Evolutionary conservation across 208 protist species (phyloP).

Genomic region (Endotrypanum monterogeii): DNA sequence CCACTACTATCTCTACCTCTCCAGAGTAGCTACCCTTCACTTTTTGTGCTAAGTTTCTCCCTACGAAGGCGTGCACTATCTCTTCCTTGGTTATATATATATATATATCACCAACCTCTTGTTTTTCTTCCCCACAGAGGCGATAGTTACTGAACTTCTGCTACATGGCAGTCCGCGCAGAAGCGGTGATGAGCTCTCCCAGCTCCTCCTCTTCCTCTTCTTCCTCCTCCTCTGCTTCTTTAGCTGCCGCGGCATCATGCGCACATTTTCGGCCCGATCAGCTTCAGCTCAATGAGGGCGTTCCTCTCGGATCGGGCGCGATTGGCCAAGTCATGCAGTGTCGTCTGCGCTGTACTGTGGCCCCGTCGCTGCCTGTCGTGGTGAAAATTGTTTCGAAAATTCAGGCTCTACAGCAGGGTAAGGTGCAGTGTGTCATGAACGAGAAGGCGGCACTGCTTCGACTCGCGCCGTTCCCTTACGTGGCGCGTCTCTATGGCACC

Average conservation of each 20-base stretch:
- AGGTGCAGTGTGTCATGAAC: conserved; percentile 77
- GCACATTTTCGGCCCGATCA: conserved; percentile 62
- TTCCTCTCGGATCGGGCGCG: conserved; percentile 79
- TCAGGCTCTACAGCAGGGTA: conserved; percentile 85
- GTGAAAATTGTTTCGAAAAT: conserved; percentile 91
- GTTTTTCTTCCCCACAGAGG: no score
- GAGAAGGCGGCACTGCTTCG: conserved; percentile 80
- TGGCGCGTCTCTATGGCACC: conserved; percentile 87
- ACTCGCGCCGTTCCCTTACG: conserved; percentile 74
- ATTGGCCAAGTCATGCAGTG: conserved; percentile 79
- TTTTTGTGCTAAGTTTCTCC: background rate
- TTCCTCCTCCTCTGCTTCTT: background rate
- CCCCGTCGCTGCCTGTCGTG: conserved; percentile 50
- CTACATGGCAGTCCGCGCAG: background rate
- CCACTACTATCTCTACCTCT: background rate
- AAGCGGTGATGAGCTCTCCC: conserved; percentile 2
- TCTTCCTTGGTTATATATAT: no score
- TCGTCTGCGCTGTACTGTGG: conserved; percentile 27
- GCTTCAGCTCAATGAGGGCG: conserved; percentile 55
- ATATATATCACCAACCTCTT: no score
- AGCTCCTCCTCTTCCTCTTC: background rate
- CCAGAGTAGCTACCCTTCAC: background rate
- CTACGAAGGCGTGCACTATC: background rate
- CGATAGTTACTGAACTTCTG: no score
- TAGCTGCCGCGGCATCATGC: conserved; percentile 10